Evolutionary conservation across 495 filamentous ascomycete genomes (phyloP).

Genomic region (Hypomontagnella submonticulosa): DNA sequence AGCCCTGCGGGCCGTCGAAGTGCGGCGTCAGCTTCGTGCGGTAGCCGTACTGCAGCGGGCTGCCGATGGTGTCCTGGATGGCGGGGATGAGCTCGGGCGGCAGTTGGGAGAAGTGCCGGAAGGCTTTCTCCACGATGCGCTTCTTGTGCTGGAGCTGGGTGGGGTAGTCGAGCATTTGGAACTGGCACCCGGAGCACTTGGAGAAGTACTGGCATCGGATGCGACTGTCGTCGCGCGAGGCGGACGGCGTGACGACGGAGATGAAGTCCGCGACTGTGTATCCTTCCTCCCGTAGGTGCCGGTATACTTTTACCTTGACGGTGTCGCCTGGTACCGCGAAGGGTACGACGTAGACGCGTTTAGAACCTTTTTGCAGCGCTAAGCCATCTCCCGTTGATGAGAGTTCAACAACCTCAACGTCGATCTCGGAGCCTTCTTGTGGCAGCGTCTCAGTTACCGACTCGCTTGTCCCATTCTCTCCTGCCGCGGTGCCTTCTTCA

Average conservation of each 20-base stretch:
- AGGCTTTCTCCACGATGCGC: slow-evolving; percentile 89
- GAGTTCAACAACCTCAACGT: slow-evolving; percentile 77
- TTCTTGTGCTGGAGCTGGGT: slow-evolving; percentile 88
- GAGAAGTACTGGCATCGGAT: slow-evolving; percentile 87
- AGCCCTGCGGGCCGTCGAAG: slow-evolving; percentile 76
- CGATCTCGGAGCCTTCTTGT: slow-evolving; percentile 76
- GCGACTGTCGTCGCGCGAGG: slow-evolving; percentile 77
- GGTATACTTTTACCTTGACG: slow-evolving; percentile 80
- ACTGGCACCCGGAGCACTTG: slow-evolving; percentile 91
- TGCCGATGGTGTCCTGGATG: slow-evolving; percentile 86
- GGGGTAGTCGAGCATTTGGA: slow-evolving; percentile 94
- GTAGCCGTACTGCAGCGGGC: slow-evolving; percentile 90
- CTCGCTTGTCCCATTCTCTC: slow-evolving; percentile 16
- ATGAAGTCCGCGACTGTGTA: slow-evolving; percentile 85
- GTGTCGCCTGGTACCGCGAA: slow-evolving; percentile 86
- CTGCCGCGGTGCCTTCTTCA: slow-evolving; percentile 18
- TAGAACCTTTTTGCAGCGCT: slow-evolving; percentile 69
- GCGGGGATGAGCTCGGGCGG: slow-evolving; percentile 77
- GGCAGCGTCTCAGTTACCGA: slow-evolving; percentile 59
- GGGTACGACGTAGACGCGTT: slow-evolving; percentile 87
- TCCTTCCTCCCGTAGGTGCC: slow-evolving; percentile 65
- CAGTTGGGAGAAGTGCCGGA: slow-evolving; percentile 86
- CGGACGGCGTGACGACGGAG: slow-evolving; percentile 76
- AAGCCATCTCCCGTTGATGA: slow-evolving; percentile 94
- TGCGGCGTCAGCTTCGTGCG: slow-evolving; percentile 97